Percentiles rank a stretch among this genome's conserved stretches.
Conservation (phyloP, 2,329 filamentous ascomycete species). For the Xylariaceae sp. region DNA sequence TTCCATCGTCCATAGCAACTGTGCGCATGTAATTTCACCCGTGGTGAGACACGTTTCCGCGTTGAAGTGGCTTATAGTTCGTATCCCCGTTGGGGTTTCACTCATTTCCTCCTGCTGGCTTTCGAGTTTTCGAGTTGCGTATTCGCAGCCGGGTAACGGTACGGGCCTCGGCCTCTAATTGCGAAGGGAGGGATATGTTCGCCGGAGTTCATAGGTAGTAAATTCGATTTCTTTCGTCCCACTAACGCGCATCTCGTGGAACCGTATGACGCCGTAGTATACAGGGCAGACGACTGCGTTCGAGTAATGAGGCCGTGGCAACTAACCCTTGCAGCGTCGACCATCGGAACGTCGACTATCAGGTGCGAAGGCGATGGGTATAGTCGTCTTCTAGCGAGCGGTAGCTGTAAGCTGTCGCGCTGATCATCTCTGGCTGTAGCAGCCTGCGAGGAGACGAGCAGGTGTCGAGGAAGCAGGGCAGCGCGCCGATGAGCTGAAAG, state of each 20-base stretch:
- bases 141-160: conserved; percentile 1
- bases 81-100: conserved; percentile 24
- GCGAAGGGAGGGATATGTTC: conserved; percentile 5
- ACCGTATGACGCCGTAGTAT: background rate
- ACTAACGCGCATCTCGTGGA: background rate
- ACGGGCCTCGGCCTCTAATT: conserved; percentile 3
- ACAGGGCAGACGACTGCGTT: background rate
- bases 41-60: conserved; percentile 11
- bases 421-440: no score
- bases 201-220: conserved; percentile 20
- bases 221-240: conserved; percentile 14
- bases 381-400: no score
- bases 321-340: background rate
- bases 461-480: no score
- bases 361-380: no score
- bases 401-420: no score
- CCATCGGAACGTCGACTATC: no score
- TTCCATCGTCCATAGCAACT: conserved; percentile 21
- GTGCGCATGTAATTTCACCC: conserved; percentile 5
- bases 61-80: conserved; percentile 18
- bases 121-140: conserved; percentile 12
- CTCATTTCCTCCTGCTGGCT: conserved; percentile 30
- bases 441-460: no score
- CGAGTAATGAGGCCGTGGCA: background rate
- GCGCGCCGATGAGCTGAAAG: background rate